Percentiles rank a stretch among this genome's conserved stretches.
These are phyloP conservation scores for Camillea tinctor DNA, from an alignment of 2,329 filamentous ascomycete genomes.

Conservation along the genomic window DNA sequence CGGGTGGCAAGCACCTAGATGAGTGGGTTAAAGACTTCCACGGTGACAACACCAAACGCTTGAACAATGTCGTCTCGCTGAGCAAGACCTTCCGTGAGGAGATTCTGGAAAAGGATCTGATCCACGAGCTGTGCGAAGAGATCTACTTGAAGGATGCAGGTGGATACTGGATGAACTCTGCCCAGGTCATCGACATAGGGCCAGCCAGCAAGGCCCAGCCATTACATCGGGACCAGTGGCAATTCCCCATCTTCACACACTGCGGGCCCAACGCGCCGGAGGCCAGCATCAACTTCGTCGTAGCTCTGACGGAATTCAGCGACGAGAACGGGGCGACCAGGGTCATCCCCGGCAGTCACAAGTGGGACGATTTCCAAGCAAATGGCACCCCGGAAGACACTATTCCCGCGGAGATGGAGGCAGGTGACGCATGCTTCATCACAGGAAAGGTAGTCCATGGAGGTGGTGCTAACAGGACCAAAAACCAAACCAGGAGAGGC, in stretches of 20 bases:
- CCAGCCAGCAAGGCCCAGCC: slow-evolving; percentile 26
- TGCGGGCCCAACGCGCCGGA: slow-evolving; percentile 26
- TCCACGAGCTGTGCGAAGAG: slow-evolving; percentile 26
- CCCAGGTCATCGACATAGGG: slow-evolving; percentile 25
- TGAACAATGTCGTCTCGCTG: slow-evolving; percentile 22
- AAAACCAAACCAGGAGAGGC: slow-evolving; percentile 18
- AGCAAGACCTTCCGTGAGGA: slow-evolving; percentile 28
- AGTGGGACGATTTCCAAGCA: slow-evolving; percentile 24
- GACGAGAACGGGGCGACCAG: slow-evolving; percentile 32
- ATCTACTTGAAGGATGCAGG: slow-evolving; percentile 27
- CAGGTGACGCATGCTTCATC: slow-evolving; percentile 31
- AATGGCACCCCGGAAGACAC: slow-evolving; percentile 20
- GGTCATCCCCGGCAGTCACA: slow-evolving; percentile 31
- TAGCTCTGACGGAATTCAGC: slow-evolving; percentile 28
- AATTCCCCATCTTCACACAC: slow-evolving; percentile 27
- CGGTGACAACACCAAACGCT: slow-evolving; percentile 27
- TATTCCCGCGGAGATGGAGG: slow-evolving; percentile 28
- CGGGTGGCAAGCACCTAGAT: slow-evolving; percentile 21
- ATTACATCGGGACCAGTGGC: slow-evolving; percentile 30
- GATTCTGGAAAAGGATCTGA: slow-evolving; percentile 29
- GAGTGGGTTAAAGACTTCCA: slow-evolving; percentile 26
- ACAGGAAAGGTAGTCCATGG: slow-evolving; percentile 34
- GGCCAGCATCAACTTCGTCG: slow-evolving; percentile 28
- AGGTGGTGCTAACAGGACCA: slow-evolving; percentile 31
- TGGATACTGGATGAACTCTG: slow-evolving; percentile 28